Evolutionary conservation across 2,329 filamentous ascomycete genomes (phyloP).

Genomic region (Fusarium avenaceum): DNA sequence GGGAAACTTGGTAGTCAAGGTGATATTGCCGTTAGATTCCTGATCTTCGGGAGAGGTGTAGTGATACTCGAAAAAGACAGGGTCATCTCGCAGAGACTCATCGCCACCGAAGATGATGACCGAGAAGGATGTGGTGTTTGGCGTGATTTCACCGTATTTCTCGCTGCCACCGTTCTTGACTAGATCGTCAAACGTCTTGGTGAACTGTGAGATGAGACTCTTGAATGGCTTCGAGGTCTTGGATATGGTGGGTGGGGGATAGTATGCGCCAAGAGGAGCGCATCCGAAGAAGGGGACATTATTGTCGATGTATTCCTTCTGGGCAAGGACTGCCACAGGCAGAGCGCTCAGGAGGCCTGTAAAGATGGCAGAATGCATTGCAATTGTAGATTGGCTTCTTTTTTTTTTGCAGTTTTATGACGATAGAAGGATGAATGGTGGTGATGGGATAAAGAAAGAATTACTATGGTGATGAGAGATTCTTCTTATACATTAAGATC

Average conservation of each 20-base stretch:
- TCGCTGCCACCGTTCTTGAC: constrained; percentile 31
- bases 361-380: constrained; percentile 1
- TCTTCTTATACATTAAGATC: constrained; percentile 5
- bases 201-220: constrained; percentile 16
- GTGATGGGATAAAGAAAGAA: background rate
- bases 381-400: background rate
- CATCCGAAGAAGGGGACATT: constrained; percentile 37
- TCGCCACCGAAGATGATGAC: constrained; percentile 39
- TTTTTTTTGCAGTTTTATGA: background rate
- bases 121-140: constrained; percentile 42
- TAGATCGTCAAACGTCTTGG: constrained; percentile 29
- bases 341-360: background rate
- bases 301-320: constrained; percentile 17
- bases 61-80: constrained; percentile 42
- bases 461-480: background rate
- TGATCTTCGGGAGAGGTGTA: constrained; percentile 40
- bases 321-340: background rate
- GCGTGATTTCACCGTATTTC: constrained; percentile 28
- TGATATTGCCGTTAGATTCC: constrained; percentile 28
- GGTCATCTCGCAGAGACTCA: constrained; percentile 10
- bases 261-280: constrained; percentile 41
- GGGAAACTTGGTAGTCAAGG: constrained; percentile 45
- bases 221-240: constrained; percentile 6
- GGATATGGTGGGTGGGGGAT: constrained; percentile 34
- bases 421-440: background rate